Base-by-base conservation (phyloP, 2,329 filamentous ascomycete species). In the Purpureocillium takamizusanense region DNA sequence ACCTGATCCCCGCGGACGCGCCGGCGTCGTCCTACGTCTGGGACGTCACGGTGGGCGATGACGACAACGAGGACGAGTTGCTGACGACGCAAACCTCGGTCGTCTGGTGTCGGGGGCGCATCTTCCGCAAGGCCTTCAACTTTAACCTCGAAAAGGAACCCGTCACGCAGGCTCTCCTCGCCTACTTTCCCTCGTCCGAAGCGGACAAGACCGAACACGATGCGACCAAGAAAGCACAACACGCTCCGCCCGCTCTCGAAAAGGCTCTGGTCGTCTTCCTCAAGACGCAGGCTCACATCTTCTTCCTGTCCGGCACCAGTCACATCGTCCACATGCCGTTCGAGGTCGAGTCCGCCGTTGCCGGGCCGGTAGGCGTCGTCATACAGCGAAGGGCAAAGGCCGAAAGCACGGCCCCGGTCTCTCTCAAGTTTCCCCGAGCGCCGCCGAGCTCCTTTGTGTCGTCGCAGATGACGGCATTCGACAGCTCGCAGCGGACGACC, bases 251-350 rank as follows among this genome's bases (percentile, higher is more conserved):
- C 7, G 40, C 47, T 1, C 58, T 76, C 17, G 73, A 75, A 31
- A 74, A 81, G 52, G 88, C 90, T 4, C 65, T 98, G 44, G 86
- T 97, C 7, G 84, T 98, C 36, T 84, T 97, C 49, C 76, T 98
- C 47, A 89, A 86, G 61, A 89, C 86, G 1, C 90, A 97, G 55
- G 88, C 86, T 16, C 90, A 97, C 56, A 78, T 98, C 47, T 94
- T 89, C 67, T 95, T 94, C 56, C 74, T 97, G 29, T 78, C 84
- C 2, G 90, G 90, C 15, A 81, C 86, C 27, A 92, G 78, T 54
- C 86, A 98, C 70, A 78, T 95, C 42, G 74, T 97, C 35, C 87
- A 95, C 57, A 78, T 98, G 54, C 90, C 90, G 2, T 98, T 98
- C 54, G 89, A 97, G 62, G 84, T 95, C 31, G 87, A 95, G 55